Evolutionary conservation across 23 red algal species (phyloP), one percentile per base, ranked within the genome.

Genomic region (Cyanidium caldarium): DNA sequence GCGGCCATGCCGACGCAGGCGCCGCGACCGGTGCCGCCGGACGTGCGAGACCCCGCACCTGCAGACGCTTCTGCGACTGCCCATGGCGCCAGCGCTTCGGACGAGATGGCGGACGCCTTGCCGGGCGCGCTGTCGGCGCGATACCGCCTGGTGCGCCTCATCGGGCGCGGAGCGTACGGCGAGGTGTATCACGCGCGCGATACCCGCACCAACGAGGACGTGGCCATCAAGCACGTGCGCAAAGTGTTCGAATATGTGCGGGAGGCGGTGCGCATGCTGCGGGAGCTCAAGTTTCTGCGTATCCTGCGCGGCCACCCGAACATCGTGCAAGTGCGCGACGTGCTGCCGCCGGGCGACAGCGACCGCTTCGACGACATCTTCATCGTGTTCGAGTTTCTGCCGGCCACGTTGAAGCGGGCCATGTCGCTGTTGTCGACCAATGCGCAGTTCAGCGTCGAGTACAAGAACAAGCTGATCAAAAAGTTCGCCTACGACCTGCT

Each of bases 341-440:
- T 95, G 35, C 67, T 95, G 19, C 35, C 83, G 44, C 89, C 89
- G 23, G 80, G 79, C 29, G 75, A 83, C 42, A 58, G 77, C 21
- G 66, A 80, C 33, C 72, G 77, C 43, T 95, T 95, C 66, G 80
- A 95, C 37, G 89, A 95, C 77, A 77, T 79, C 13, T 95, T 95
- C 72, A 75, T 95, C 13, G 83, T 95, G 17, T 80, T 95, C 43
- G 89, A 95, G 77, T 58, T 87, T 36, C 82, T 95, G 89, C 89
- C 89, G 19, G 76, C 89, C 39, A 82, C 86, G 43, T 76, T 95
- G 68, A 44, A 46, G 56, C 76, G 83, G 17, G 51, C 51, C n/a
- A 61, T 14, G 7, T 16, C 51, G 13, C 45, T 95, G 43, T 29
- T 95, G 77, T 61, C 61, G 37, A 68, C 78, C 40, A 82, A 80